A percentile compares a stretch with the other conserved stretches of the same genome.
Conservation (phyloP, 805 yeast genomes). For the Yamadazyma olivae region DNA sequence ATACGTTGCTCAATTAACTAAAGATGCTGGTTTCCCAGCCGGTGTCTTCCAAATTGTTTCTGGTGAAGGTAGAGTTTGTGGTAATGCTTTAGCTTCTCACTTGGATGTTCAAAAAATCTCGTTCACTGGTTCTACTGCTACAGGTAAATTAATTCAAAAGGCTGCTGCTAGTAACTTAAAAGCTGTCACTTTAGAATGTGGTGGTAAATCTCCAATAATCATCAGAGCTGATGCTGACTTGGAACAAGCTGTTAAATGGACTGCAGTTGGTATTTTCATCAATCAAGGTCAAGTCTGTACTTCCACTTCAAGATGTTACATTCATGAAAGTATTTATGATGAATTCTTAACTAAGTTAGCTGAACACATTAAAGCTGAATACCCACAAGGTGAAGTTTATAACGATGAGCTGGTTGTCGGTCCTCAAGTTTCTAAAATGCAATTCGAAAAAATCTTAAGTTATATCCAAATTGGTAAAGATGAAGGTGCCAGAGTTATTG, state of each 20-base stretch:
- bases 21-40: conserved; percentile 70
- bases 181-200: conserved; percentile 67
- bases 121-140: conserved; percentile 64
- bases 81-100: conserved; percentile 64
- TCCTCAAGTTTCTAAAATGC: conserved; percentile 58
- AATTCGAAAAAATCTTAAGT: conserved; percentile 49
- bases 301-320: conserved; percentile 60
- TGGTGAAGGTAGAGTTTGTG: conserved; percentile 70
- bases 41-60: conserved; percentile 72
- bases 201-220: conserved; percentile 68
- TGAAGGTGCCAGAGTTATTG: conserved; percentile 79
- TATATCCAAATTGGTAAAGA: conserved; percentile 60
- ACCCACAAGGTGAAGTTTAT: conserved; percentile 58
- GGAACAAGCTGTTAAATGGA: conserved; percentile 67
- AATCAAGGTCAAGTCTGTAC: conserved; percentile 72
- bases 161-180: conserved; percentile 61
- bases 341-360: conserved; percentile 46
- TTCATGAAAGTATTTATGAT: conserved; percentile 55
- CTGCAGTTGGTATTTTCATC: conserved; percentile 60
- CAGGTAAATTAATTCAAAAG: conserved; percentile 63
- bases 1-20: conserved; percentile 54
- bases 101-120: conserved; percentile 56
- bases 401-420: conserved; percentile 49
- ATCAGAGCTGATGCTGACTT: conserved; percentile 63
- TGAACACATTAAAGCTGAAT: conserved; percentile 43